Percentiles rank a stretch among this genome's conserved stretches.
Evolutionary conservation across 345 rosid species (phyloP).

Genomic region (Citropsis articulata): DNA sequence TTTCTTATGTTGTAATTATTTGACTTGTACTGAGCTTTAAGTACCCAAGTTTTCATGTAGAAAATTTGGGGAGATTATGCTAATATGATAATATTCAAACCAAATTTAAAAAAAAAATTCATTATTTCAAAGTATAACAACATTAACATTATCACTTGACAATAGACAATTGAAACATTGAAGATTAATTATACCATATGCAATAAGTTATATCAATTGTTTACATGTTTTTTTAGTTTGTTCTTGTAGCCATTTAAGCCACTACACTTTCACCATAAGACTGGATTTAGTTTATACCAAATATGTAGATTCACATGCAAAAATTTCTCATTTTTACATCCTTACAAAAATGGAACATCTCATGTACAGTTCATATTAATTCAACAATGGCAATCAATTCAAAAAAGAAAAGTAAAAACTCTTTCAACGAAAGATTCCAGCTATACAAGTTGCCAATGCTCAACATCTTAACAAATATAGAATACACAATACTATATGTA

Average conservation of each 20-base stretch:
- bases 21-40: too few species aligned
- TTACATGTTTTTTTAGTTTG: conserved; percentile 28
- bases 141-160: background rate
- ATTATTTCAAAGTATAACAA: background rate
- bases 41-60: too few species aligned
- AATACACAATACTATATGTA: background rate
- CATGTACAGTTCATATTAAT: too few species aligned
- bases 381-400: background rate
- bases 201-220: conserved; percentile 42
- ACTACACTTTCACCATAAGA: background rate
- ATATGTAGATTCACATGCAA: background rate
- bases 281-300: conserved; percentile 1
- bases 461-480: background rate
- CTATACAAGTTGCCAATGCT: background rate
- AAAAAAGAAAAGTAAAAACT: background rate
- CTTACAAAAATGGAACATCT: background rate
- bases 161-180: background rate
- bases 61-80: too few species aligned
- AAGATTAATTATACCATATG: background rate
- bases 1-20: too few species aligned
- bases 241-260: conserved; percentile 69
- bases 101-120: background rate
- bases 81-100: background rate
- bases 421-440: background rate
- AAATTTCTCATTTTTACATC: background rate